phyloP scores from a whole-genome alignment of 805 yeast species.

The Wickerhamiella spandovensis region DNA sequence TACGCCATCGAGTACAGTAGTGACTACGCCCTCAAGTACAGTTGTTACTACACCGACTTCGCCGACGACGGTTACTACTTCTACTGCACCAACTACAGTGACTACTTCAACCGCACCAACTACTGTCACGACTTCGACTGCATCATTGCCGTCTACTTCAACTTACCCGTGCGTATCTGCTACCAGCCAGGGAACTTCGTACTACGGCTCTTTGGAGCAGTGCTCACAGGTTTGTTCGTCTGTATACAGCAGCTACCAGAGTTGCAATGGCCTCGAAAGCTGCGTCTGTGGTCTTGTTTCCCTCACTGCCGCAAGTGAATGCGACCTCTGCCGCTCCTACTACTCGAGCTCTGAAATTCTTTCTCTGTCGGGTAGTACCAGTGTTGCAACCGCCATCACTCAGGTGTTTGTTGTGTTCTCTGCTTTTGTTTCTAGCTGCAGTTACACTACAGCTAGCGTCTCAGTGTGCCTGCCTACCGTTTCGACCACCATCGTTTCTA shows the following conservation, averaged over 20 bases:
- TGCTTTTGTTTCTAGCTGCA: slow-evolving; percentile 4
- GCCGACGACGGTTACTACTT: not conserved
- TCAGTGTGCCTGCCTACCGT: slow-evolving; percentile 8
- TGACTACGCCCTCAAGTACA: slow-evolving; percentile 4
- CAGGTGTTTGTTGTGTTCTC: slow-evolving; percentile 7
- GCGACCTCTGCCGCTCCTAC: slow-evolving; percentile 12
- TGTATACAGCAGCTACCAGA: slow-evolving; percentile 2
- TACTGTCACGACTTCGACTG: not conserved
- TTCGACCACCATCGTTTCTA: slow-evolving; percentile 2
- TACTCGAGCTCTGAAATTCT: slow-evolving; percentile 2
- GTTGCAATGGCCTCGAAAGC: not conserved
- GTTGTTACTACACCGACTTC: slow-evolving; percentile 7
- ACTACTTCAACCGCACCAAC: not conserved
- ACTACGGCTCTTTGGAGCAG: slow-evolving; percentile 8
- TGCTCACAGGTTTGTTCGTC: slow-evolving; percentile 7
- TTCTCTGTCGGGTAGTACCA: not conserved
- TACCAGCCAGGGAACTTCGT: slow-evolving; percentile 7
- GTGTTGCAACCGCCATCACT: slow-evolving; percentile 4
- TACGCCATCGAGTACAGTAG: slow-evolving; percentile 1
- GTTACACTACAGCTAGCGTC: slow-evolving; percentile 4
- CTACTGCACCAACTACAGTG: not conserved
- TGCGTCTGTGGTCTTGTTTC: slow-evolving; percentile 6
- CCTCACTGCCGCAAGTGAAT: slow-evolving; percentile 5
- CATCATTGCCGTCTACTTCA: too few relatives aligned
- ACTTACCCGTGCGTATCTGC: slow-evolving; percentile 10